These are phyloP conservation scores for Diaporthe ilicicola DNA, from an alignment of 2,329 filamentous ascomycete species.

Conservation along the genomic window DNA sequence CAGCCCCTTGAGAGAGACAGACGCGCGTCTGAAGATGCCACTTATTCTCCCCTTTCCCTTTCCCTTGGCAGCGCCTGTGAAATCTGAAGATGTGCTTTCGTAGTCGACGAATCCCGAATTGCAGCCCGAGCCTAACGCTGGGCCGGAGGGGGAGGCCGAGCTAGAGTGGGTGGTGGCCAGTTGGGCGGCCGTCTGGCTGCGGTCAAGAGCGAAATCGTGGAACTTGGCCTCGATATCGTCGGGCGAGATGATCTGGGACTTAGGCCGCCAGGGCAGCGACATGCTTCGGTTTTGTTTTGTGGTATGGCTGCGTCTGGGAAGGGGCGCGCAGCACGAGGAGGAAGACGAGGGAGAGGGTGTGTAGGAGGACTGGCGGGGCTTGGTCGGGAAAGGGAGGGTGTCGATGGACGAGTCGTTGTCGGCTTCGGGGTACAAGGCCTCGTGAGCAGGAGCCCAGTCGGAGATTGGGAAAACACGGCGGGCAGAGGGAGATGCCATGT, in stretches of 20 bases:
- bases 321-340: constrained; percentile 39
- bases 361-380: constrained; percentile 37
- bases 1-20: constrained; percentile 62
- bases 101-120: constrained; percentile 18
- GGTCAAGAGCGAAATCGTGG: constrained; percentile 40
- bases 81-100: not conserved
- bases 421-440: constrained; percentile 49
- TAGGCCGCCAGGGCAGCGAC: constrained; percentile 59
- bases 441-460: constrained; percentile 54
- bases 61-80: constrained; percentile 21
- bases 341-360: constrained; percentile 39
- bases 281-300: constrained; percentile 50
- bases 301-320: constrained; percentile 5
- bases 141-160: constrained; percentile 21
- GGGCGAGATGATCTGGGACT: constrained; percentile 48
- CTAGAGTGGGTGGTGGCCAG: constrained; percentile 14
- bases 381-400: constrained; percentile 31
- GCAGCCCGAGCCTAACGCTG: not conserved
- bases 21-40: constrained; percentile 63
- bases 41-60: constrained; percentile 49
- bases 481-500: constrained; percentile 41
- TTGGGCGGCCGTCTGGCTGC: constrained; percentile 37
- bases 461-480: constrained; percentile 49
- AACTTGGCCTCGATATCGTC: constrained; percentile 42
- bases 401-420: constrained; percentile 35